These are phyloP conservation scores for Drechslerella dactyloides DNA, from an alignment of 2,329 filamentous ascomycete genomes.

Conservation along the genomic window DNA sequence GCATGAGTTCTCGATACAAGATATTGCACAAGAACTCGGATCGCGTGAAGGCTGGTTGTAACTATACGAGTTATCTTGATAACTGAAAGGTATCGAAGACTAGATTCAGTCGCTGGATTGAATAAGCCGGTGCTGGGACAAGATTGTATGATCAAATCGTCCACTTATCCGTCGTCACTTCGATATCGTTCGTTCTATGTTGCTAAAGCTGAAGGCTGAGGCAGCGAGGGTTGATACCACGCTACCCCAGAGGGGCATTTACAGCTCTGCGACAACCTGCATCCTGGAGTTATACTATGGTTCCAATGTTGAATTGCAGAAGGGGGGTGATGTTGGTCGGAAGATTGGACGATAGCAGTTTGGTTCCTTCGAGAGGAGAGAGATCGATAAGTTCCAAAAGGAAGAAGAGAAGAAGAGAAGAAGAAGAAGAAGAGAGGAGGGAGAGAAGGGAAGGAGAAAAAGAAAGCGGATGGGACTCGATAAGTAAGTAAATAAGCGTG, in stretches of 20 bases:
- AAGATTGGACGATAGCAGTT: conserved; percentile 28
- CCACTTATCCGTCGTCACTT: conserved; percentile 50
- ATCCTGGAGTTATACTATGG: conserved; percentile 45
- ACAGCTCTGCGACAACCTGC: conserved; percentile 52
- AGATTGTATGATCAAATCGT: conserved; percentile 50
- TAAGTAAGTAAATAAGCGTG: conserved; percentile 33
- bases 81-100: conserved; percentile 16
- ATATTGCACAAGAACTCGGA: conserved; percentile 35
- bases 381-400: conserved; percentile 50
- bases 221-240: conserved; percentile 46
- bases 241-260: conserved; percentile 51
- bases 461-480: conserved; percentile 25
- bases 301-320: conserved; percentile 50
- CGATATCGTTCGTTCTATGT: conserved; percentile 52
- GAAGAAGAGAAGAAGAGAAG: conserved; percentile 16
- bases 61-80: conserved; percentile 8
- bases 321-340: conserved; percentile 12
- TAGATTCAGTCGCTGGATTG: conserved; percentile 17
- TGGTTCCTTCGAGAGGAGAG: conserved; percentile 47
- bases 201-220: conserved; percentile 52
- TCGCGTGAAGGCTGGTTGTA: conserved; percentile 32
- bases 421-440: conserved; percentile 18
- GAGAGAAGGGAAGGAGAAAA: conserved; percentile 15
- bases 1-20: conserved; percentile 29
- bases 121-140: conserved; percentile 19